A percentile compares a stretch with the other conserved stretches of the same genome.
These are phyloP conservation scores for Zancudomyces culisetae DNA, from an alignment of 371 early-diverging fungal genomes.

Conservation along the genomic window DNA sequence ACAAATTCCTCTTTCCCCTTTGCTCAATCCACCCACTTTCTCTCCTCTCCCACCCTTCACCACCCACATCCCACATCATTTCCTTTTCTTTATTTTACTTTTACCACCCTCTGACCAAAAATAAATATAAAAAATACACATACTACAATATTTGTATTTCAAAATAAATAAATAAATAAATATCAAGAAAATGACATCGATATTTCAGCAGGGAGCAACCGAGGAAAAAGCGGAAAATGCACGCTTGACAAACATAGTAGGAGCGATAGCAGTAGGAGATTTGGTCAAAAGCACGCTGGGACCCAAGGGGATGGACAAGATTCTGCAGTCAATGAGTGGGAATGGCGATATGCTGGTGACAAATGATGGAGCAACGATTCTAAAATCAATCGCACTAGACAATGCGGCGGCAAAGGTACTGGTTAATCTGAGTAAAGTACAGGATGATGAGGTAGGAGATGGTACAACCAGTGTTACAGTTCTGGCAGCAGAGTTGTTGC, in stretches of 20 bases:
- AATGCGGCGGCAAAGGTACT: conserved; percentile 97
- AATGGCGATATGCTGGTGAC: conserved; percentile 69
- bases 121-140: too few relatives aligned
- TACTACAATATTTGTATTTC: too few relatives aligned
- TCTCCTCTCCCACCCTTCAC: too few relatives aligned
- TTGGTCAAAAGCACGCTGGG: conserved; percentile 86
- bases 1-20: too few relatives aligned
- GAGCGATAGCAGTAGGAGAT: conserved; percentile 94
- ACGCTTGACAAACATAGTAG: conserved; percentile 79
- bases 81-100: too few relatives aligned
- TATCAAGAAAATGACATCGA: conserved; percentile 13
- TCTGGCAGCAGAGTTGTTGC: conserved; percentile 88
- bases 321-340: conserved; percentile 70
- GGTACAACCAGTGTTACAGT: conserved; percentile 99
- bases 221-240: conserved; percentile 96
- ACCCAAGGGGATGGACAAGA: conserved; percentile 86
- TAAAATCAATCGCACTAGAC: conserved; percentile 95
- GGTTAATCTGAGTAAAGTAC: conserved; percentile 89
- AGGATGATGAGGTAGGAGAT: conserved; percentile 99
- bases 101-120: too few relatives aligned
- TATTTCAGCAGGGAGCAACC: conserved; percentile 80
- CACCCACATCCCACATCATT: too few relatives aligned
- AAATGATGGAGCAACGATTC: conserved; percentile 99
- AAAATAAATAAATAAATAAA: too few relatives aligned
- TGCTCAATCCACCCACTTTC: too few relatives aligned